Evolutionary conservation across 169 alveolate species (phyloP).

Genomic region (Plasmodium inui): DNA sequence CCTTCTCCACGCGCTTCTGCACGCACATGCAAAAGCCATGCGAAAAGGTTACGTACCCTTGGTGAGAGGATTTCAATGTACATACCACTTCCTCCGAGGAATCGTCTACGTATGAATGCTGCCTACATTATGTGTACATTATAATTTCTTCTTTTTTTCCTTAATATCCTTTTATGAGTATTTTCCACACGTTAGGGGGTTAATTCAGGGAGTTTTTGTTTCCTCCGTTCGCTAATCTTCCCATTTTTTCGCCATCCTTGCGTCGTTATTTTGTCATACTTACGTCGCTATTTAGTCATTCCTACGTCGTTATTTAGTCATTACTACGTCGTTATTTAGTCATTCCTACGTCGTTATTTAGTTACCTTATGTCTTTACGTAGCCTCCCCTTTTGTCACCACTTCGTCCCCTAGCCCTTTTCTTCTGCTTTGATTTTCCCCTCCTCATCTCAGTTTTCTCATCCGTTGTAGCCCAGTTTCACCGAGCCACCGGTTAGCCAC

Average conservation of each 20-base stretch:
- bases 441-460: background rate
- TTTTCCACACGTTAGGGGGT: background rate
- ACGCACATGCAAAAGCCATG: background rate
- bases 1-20: background rate
- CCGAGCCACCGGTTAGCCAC: slow-evolving; percentile 3
- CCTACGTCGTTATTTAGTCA: too few relatives aligned
- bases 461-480: background rate
- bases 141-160: background rate
- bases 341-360: too few relatives aligned
- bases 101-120: background rate
- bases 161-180: background rate
- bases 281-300: too few relatives aligned
- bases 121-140: background rate
- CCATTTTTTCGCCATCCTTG: background rate
- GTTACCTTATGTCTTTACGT: background rate
- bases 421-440: background rate
- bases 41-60: background rate
- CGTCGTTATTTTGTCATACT: background rate
- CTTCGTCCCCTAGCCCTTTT: background rate
- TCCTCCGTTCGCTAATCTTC: background rate
- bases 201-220: background rate
- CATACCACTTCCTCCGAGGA: background rate
- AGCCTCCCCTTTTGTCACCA: background rate
- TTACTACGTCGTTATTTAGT: too few relatives aligned
- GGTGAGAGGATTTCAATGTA: background rate